Evolutionary conservation across 2,329 filamentous ascomycete genomes (phyloP).

Genomic region (Sarocladium strictum): DNA sequence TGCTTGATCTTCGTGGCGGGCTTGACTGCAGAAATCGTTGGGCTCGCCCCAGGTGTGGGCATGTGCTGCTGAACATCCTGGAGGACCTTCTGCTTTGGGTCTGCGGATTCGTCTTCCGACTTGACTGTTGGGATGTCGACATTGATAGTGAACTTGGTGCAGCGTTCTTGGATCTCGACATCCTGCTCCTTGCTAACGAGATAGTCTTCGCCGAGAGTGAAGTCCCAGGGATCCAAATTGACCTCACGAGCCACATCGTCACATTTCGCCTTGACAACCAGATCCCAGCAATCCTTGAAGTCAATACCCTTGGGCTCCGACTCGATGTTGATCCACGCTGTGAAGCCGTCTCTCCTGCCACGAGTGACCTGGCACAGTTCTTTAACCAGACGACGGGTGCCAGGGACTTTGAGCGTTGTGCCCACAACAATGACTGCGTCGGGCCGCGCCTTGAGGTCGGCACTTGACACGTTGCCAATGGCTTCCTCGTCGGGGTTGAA

Average conservation of each 20-base stretch:
- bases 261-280: conserved; percentile 80
- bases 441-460: conserved; percentile 78
- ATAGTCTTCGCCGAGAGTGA: conserved; percentile 44
- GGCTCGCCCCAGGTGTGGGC: conserved; percentile 52
- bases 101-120: conserved; percentile 13
- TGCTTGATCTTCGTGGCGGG: conserved; percentile 41
- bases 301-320: conserved; percentile 75
- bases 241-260: conserved; percentile 78
- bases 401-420: conserved; percentile 91
- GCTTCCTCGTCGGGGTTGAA: conserved; percentile 94
- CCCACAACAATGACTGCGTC: conserved; percentile 94
- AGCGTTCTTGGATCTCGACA: conserved; percentile 30
- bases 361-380: conserved; percentile 88
- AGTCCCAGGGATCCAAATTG: conserved; percentile 54
- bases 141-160: conserved; percentile 30
- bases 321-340: conserved; percentile 92
- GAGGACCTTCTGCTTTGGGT: conserved; percentile 24
- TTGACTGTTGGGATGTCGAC: conserved; percentile 21
- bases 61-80: conserved; percentile 43
- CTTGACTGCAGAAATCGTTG: conserved; percentile 39
- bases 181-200: conserved; percentile 40
- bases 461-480: conserved; percentile 82
- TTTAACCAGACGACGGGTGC: conserved; percentile 80
- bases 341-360: conserved; percentile 73
- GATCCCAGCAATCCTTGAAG: conserved; percentile 88